Evolutionary conservation across 768 basidiomycete genomes (phyloP).

Genomic region (Termitomyces sp.): DNA sequence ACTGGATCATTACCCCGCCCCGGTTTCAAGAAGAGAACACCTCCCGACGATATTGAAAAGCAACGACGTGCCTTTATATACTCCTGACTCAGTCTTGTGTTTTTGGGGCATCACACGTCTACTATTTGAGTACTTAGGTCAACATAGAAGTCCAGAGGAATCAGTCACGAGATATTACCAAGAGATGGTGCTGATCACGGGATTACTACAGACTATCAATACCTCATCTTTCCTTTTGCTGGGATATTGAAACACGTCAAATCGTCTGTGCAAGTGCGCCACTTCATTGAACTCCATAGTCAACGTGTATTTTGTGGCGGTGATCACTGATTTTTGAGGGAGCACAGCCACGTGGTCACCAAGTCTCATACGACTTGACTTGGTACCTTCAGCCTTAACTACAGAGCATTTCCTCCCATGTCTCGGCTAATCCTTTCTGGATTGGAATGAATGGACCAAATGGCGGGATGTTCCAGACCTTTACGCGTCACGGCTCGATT

Average conservation of each 20-base stretch:
- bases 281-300: not conserved
- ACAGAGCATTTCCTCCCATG: not conserved
- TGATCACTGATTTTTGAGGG: not conserved
- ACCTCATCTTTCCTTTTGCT: too few species aligned
- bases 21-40: not conserved
- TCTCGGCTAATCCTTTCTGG: slow-evolving; percentile 3
- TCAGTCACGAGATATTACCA: too few species aligned
- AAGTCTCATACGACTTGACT: not conserved
- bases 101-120: too few species aligned
- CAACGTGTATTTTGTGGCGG: not conserved
- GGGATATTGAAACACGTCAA: not conserved
- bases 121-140: too few species aligned
- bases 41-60: too few species aligned
- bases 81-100: too few species aligned
- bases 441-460: slow-evolving; percentile 7
- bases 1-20: not conserved
- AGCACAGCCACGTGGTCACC: not conserved
- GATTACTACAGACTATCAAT: too few species aligned
- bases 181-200: too few species aligned
- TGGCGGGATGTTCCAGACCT: not conserved
- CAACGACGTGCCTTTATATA: too few species aligned
- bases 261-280: too few species aligned
- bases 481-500: not conserved
- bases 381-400: not conserved
- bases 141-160: too few species aligned